Evolutionary conservation across 1,139 yeast genomes (phyloP).

Genomic region (Saccharomyces hybrid): DNA sequence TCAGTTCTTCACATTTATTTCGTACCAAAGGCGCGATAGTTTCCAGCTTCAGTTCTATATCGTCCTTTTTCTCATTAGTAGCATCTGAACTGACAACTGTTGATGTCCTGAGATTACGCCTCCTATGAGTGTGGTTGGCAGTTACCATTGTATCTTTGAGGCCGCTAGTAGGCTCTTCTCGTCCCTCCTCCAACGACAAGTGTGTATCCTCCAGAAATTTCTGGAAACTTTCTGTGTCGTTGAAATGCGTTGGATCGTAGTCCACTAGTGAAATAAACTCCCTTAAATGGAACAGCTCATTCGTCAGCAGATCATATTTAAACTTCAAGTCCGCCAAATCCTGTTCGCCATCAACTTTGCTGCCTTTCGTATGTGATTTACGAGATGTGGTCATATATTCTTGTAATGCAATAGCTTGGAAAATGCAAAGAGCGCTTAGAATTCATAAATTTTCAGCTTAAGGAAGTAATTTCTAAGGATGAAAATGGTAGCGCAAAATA

Average conservation of each 20-base stretch:
- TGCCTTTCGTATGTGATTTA: not conserved
- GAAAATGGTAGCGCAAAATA: not conserved
- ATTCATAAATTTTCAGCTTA: conserved; percentile 1
- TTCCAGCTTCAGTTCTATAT: not conserved
- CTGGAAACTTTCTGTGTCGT: conserved; percentile 24
- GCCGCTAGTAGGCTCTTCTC: not conserved
- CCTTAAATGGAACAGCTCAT: conserved; percentile 40
- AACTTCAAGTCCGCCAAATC: conserved; percentile 24
- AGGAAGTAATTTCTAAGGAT: not conserved
- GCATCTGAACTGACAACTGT: conserved; percentile 5
- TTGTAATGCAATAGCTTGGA: conserved; percentile 2
- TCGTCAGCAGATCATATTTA: conserved; percentile 33
- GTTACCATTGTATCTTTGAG: conserved; percentile 3
- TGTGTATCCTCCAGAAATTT: conserved; percentile 24
- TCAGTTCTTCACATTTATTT: conserved; percentile 13
- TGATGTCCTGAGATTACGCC: conserved; percentile 4
- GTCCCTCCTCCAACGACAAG: conserved; percentile 11
- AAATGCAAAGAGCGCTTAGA: not conserved
- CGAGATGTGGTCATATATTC: conserved; percentile 5
- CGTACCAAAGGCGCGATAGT: conserved; percentile 13
- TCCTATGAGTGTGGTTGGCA: conserved; percentile 6
- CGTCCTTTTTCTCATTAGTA: not conserved
- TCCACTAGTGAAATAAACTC: conserved; percentile 37
- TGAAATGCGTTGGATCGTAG: conserved; percentile 32
- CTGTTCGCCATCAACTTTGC: conserved; percentile 4